A percentile compares a stretch with the other conserved stretches of the same genome.
Conservation (phyloP, 176 grass and related monocot genomes). For the Saccharum officinarum region DNA sequence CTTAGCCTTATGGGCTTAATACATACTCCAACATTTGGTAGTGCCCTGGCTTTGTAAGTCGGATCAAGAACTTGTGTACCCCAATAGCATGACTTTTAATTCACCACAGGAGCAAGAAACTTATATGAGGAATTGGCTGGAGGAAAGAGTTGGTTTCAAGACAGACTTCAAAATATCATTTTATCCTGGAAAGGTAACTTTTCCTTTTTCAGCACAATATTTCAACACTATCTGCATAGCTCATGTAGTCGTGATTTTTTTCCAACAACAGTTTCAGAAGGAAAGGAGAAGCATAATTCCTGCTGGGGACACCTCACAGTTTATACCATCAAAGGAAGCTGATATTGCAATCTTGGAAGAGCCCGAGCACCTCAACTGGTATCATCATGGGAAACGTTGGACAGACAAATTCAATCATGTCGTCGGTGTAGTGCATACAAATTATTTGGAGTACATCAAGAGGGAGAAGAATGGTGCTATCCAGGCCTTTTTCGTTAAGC, state of each 20-base stretch:
- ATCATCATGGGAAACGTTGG: constrained; percentile 96
- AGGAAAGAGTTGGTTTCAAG: constrained; percentile 90
- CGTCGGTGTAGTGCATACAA: constrained; percentile 91
- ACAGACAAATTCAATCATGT: constrained; percentile 96
- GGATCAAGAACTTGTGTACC: constrained; percentile 93
- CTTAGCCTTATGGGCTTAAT: too few species aligned
- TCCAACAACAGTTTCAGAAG: constrained; percentile 67
- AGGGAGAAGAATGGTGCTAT: constrained; percentile 88
- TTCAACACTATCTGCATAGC: constrained; percentile 6
- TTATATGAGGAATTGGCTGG: constrained; percentile 86
- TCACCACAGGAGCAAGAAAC: constrained; percentile 81
- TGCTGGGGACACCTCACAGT: constrained; percentile 82
- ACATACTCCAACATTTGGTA: too few species aligned
- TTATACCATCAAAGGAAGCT: constrained; percentile 81
- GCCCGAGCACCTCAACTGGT: constrained; percentile 96
- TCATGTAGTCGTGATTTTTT: constrained; percentile 10
- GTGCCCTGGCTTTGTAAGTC: constrained; percentile 94
- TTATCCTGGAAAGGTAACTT: constrained; percentile 89
- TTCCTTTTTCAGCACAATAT: constrained; percentile 2
- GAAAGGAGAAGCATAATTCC: constrained; percentile 96
- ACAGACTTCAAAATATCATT: constrained; percentile 91
- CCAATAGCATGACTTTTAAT: constrained; percentile 82
- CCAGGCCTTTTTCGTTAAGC: constrained; percentile 92
- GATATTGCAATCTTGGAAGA: constrained; percentile 97
- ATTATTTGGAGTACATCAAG: constrained; percentile 96